Evolutionary conservation across 345 rosid species (phyloP), one percentile per base, ranked within the genome.

Genomic region (Salix koriyanagi): DNA sequence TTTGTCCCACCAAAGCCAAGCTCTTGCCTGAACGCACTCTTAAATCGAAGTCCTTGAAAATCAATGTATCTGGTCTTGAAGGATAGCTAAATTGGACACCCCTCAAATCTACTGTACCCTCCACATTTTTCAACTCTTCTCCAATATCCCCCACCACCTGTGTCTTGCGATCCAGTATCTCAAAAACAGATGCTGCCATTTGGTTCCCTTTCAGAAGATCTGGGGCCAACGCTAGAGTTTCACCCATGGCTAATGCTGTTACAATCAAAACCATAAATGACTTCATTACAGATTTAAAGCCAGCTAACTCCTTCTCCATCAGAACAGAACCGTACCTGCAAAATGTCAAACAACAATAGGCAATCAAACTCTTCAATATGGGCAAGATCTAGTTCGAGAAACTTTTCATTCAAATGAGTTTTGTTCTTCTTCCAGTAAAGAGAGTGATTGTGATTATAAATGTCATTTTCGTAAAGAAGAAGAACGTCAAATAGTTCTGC

Each of bases 241-340:
- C 99, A 46, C 99, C 99, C 99, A 95, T 95, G 67, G 96, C 99
- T 81, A 95, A 81, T 16, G 99, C 99, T 1, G 98, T 93, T 42
- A 95, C 93, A 23, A 95, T 95, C 87, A 95, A 79, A 79, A 95
- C 97, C 97, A 95, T 91, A 82, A 95, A 95, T 46, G 99, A 83
- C 71, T 95, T 95, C 98, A 95, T 95, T 48, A 93, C 87, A 3
- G 97, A 84, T 85, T 90, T 91, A 78, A 95, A 95, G 78, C 86
- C 83, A 3, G 98, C 83, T 14, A 91, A 80, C 82, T 85, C 96
- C 84, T 91, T 91, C 65, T 85, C 98, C 99, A 95, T 95, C 82
- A 91, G 75, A 76, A 91, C 87, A 56, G 99, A 95, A 56, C 99
- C 99, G 69, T 94, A 94, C 98, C 98, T 94, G 76, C 78, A 70